Evolutionary conservation across 2,329 filamentous ascomycete genomes (phyloP).

Genomic region (Calonectria fujianensis): DNA sequence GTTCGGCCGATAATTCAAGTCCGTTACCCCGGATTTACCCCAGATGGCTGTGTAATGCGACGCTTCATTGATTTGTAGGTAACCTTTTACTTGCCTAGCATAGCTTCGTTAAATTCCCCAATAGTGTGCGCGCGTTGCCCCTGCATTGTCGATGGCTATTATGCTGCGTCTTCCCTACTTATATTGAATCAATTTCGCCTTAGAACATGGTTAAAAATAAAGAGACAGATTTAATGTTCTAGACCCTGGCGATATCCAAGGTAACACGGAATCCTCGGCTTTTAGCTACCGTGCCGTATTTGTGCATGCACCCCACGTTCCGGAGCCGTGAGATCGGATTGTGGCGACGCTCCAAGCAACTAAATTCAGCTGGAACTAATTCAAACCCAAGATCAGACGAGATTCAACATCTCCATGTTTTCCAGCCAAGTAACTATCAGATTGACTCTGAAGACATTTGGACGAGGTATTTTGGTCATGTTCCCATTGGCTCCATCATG

Average conservation of each 20-base stretch:
- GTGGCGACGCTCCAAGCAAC: background rate
- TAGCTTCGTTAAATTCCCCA: background rate
- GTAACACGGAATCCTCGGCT: background rate
- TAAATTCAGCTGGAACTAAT: background rate
- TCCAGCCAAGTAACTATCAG: background rate
- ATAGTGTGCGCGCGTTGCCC: background rate
- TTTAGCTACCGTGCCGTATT: background rate
- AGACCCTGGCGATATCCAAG: background rate
- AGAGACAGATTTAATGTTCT: background rate
- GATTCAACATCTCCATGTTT: background rate
- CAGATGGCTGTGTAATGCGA: background rate
- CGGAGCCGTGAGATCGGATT: background rate
- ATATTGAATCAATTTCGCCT: background rate
- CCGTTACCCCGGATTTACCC: constrained; percentile 4
- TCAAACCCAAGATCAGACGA: background rate
- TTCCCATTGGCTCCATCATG: background rate
- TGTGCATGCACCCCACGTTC: constrained; percentile 7
- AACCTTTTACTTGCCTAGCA: background rate
- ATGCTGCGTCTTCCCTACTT: background rate
- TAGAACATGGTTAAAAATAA: background rate
- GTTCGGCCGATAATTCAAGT: background rate
- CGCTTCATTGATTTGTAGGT: background rate
- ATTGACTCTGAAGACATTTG: background rate
- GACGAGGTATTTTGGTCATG: background rate
- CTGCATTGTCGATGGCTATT: background rate